Conservation (phyloP, 2,329 filamentous ascomycete species). For the Cytospora mali region DNA sequence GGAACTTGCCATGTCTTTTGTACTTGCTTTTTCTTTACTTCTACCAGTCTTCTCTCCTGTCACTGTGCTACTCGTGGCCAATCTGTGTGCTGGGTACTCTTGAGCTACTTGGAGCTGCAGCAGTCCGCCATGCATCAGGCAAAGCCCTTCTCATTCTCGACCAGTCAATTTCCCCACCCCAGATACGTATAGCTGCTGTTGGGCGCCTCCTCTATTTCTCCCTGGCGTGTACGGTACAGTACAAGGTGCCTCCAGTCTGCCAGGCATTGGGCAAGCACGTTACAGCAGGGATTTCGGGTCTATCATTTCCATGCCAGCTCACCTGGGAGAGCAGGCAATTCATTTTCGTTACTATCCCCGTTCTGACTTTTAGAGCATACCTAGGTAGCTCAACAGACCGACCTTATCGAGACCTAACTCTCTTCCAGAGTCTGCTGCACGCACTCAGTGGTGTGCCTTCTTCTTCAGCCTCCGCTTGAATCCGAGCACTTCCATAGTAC, state of each 20-base stretch:
- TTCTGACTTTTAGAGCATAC: background rate
- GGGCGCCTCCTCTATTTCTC: conserved; percentile 13
- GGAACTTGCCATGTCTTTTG: conserved; percentile 9
- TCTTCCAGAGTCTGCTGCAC: conserved; percentile 6
- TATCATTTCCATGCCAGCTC: conserved; percentile 13
- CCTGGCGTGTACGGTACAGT: conserved; percentile 15
- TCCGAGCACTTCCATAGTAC: conserved; percentile 17
- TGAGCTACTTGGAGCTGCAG: conserved; percentile 22
- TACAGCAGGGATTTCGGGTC: conserved; percentile 15
- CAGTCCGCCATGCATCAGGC: conserved; percentile 25
- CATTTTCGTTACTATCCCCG: background rate
- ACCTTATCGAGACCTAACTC: conserved; percentile 13
- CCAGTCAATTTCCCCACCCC: conserved; percentile 24
- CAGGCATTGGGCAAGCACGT: conserved; percentile 15
- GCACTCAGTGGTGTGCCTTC: conserved; percentile 4
- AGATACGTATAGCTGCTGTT: conserved; percentile 18
- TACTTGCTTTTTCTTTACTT: conserved; percentile 22
- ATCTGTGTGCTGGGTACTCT: conserved; percentile 22
- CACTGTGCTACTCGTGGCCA: conserved; percentile 21
- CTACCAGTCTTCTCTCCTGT: conserved; percentile 11
- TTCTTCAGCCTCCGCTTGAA: conserved; percentile 17
- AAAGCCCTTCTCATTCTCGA: conserved; percentile 20
- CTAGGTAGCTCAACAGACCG: conserved; percentile 15
- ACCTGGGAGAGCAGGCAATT: conserved; percentile 6
- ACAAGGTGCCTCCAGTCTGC: conserved; percentile 21